Base-by-base conservation (phyloP, 768 basidiomycete species). In the Termitomyces sp. region DNA sequence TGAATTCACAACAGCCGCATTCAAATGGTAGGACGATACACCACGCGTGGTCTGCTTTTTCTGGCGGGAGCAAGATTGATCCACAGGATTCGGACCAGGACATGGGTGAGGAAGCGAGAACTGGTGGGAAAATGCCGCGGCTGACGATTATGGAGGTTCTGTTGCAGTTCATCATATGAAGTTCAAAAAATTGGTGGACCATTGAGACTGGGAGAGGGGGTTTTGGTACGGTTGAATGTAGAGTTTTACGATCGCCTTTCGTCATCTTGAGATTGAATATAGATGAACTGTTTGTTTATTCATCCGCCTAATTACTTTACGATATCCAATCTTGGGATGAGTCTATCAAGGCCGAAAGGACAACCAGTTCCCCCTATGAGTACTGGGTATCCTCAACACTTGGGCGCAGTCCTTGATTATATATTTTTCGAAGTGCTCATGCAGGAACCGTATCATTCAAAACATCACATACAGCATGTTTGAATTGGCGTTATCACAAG, bases 31-130 rank as follows among this genome's bases (percentile, higher is more conserved):
- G 60, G 35, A 62, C 65, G 18, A 64, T 69, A 10, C 73, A 80
- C 12, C 88, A 90, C 68, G 90, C 88, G 0, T 88, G 91, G 58
- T 84, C 87, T 24, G 93, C 94, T 2, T 88, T 96, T 62, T 87
- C 88, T 58, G 90, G 93, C 49, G 85, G 94, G 28, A 84, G 81
- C 64, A 92, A 88, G 76, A 84, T 99, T 66, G 97, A 98, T 77
- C 94, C 94, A 3, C 77, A 93, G 55, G 97, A 99, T 74, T 71
- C 97, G 63, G 75, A 80, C 47, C 83, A 90, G 67, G 81, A 83
- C 55, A 86, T 82, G 38, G 79, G 79, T 45, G 84, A 88, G 63
- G 84, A 86, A 61, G 77, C 69, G 18, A n/a, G n/a, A n/a, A n/a
- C n/a, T n/a, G n/a, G n/a, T n/a, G n/a, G n/a, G n/a, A n/a, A n/a